Conservation (phyloP, 2,329 filamentous ascomycete genomes). For the Pseudogymnoascus sp. region DNA sequence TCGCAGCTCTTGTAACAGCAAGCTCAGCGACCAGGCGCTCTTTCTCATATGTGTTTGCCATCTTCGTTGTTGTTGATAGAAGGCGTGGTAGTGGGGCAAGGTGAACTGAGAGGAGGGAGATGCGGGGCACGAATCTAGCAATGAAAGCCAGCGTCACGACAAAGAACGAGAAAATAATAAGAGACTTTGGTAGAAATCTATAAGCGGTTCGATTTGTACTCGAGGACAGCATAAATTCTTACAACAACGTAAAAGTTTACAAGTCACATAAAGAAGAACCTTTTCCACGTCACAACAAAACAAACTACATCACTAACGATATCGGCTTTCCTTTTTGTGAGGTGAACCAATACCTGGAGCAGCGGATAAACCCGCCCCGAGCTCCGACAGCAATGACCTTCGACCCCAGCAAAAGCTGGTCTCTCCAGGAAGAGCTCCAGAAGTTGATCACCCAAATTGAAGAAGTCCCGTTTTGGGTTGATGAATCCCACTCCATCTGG, state of each 20-base stretch:
- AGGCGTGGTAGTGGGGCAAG: constrained; percentile 18
- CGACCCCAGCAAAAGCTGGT: constrained; percentile 1
- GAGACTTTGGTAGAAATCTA: constrained; percentile 12
- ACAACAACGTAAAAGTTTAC: neutral
- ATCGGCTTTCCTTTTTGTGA: neutral
- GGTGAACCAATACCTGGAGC: neutral
- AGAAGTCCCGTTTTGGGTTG: neutral
- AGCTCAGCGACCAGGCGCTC: constrained; percentile 80
- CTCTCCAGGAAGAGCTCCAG: constrained; percentile 9
- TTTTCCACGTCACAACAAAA: neutral
- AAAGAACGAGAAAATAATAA: constrained; percentile 23
- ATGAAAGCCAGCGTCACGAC: constrained; percentile 26
- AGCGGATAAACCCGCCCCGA: neutral
- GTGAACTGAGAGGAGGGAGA: constrained; percentile 26
- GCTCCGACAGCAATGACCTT: neutral
- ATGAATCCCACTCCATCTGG: constrained; percentile 3
- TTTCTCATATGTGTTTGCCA: constrained; percentile 50
- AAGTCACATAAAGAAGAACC: neutral
- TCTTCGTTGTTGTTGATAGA: constrained; percentile 25
- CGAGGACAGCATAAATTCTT: neutral
- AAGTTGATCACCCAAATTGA: constrained; percentile 2
- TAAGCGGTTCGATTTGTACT: neutral
- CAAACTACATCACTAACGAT: constrained; percentile 3
- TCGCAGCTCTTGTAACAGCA: constrained; percentile 74
- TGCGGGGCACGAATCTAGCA: constrained; percentile 23